Evolutionary conservation across 495 filamentous ascomycete genomes (phyloP).

Genomic region (Podospora pseudopauciseta): DNA sequence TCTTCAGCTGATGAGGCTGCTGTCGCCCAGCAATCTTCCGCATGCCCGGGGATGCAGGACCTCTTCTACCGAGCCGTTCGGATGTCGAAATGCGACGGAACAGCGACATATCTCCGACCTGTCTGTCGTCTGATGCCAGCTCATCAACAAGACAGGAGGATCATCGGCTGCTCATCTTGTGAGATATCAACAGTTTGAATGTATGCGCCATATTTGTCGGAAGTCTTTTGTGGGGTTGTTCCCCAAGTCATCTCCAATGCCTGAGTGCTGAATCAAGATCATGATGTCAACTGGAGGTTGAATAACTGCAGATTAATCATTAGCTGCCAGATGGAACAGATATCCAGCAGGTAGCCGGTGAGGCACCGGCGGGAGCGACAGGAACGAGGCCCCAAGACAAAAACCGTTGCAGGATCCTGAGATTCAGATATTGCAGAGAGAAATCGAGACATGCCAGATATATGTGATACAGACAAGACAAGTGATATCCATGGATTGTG

Average conservation of each 20-base stretch:
- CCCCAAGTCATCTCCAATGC: background rate
- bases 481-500: background rate
- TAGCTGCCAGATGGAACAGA: no score
- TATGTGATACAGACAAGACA: background rate
- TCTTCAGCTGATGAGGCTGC: slow-evolving; percentile 1
- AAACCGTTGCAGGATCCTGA: background rate
- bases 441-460: background rate
- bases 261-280: background rate
- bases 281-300: background rate
- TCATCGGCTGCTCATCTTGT: background rate
- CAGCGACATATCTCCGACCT: slow-evolving; percentile 9
- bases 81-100: slow-evolving; percentile 12
- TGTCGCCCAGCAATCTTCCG: background rate
- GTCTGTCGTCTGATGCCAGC: background rate
- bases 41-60: slow-evolving; percentile 4
- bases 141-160: background rate
- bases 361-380: background rate
- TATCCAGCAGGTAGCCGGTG: slow-evolving; percentile 1
- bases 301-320: no score
- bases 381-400: background rate
- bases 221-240: background rate
- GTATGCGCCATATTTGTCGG: background rate
- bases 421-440: background rate
- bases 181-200: background rate
- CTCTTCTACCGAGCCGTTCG: slow-evolving; percentile 4